Percentiles rank a stretch among this genome's conserved stretches.
phyloP scores from a whole-genome alignment of 805 yeast genomes.

The Suhomyces vadensis region DNA sequence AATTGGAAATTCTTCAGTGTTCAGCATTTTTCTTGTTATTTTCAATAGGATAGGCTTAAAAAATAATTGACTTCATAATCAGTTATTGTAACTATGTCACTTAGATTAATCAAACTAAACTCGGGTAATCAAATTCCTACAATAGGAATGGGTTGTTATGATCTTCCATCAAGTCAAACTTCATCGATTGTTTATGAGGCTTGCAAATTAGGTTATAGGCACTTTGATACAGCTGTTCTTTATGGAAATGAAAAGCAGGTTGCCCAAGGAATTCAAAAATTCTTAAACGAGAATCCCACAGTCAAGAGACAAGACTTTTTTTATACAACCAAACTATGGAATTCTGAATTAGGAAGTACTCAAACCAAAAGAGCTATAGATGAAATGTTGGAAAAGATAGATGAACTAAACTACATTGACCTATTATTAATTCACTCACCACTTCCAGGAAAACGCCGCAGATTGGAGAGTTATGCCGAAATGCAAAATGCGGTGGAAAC shows the following conservation, averaged over 20 bases:
- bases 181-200: conserved; percentile 54
- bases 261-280: conserved; percentile 57
- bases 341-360: conserved; percentile 23
- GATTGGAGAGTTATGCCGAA: conserved; percentile 55
- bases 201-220: conserved; percentile 63
- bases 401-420: conserved; percentile 66
- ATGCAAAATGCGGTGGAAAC: conserved; percentile 54
- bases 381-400: conserved; percentile 52
- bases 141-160: conserved; percentile 54
- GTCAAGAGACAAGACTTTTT: conserved; percentile 29
- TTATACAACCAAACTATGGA: conserved; percentile 75
- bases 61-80: background rate
- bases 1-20: no score
- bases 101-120: conserved; percentile 22
- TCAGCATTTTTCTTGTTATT: no score
- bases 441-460: conserved; percentile 36
- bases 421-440: conserved; percentile 67
- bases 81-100: background rate
- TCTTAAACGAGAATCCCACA: conserved; percentile 37
- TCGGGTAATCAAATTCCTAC: conserved; percentile 42
- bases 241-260: conserved; percentile 70
- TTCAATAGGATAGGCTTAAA: no score
- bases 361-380: conserved; percentile 60
- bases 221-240: conserved; percentile 72
- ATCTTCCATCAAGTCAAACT: conserved; percentile 35